Conservation (phyloP, 345 rosid species). For the Heritiera littoralis region DNA sequence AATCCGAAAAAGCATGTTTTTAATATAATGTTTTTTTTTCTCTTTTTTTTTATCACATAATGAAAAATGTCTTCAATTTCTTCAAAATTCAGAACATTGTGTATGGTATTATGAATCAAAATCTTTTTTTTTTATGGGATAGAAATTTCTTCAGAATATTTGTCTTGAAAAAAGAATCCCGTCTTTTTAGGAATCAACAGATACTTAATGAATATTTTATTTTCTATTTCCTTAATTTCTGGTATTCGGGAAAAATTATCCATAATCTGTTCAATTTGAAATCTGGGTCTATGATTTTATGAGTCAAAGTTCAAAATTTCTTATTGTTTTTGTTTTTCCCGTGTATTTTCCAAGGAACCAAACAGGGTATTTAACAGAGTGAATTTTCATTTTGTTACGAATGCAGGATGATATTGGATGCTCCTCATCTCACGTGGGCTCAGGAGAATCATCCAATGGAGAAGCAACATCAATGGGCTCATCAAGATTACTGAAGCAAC, state of each 20-base stretch:
- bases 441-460: constrained; percentile 13
- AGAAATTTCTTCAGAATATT: neutral
- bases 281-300: neutral
- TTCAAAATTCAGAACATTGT: neutral
- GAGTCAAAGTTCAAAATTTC: neutral
- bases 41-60: neutral
- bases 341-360: constrained; percentile 18
- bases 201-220: neutral
- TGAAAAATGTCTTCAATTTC: neutral
- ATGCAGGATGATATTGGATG: constrained; percentile 60
- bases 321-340: neutral
- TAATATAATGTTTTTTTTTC: no score
- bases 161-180: neutral
- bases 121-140: neutral
- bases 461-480: constrained; percentile 30
- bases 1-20: neutral
- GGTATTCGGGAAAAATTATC: neutral
- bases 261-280: neutral
- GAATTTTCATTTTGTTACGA: neutral
- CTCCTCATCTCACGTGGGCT: constrained; percentile 38
- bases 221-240: neutral
- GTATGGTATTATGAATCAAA: neutral
- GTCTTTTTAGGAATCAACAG: neutral
- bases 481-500: constrained; percentile 39
- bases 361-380: neutral